Base-by-base conservation (phyloP, 352 stramenopile genomes). In the Phytopythium aichiense region DNA sequence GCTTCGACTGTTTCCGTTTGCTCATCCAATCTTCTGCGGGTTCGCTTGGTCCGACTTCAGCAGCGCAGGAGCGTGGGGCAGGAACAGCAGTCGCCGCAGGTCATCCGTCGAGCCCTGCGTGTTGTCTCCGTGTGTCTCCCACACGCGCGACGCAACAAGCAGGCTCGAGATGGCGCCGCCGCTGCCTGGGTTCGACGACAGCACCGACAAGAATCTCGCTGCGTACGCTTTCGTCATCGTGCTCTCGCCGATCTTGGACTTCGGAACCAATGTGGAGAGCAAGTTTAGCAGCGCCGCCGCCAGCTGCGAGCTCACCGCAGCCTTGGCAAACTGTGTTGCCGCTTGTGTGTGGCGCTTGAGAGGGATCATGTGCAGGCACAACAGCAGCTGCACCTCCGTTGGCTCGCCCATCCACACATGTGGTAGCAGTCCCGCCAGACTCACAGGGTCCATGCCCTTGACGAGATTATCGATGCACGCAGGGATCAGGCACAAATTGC, bases 321-420 rank as follows among this genome's bases (percentile, higher is more conserved):
- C 77, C 61, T 93, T 93, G 2, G 87, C 83, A 68, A 95, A 95
- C 55, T 91, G 76, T 2, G 86, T 95, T 18, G 87, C 86, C 38
- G 86, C 81, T 54, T 93, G 83, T 0, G 87, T 95, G 75, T 95
- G 87, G 22, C 87, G 77, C 66, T 95, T 95, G 22, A 95, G 72
- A 7, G 84, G 84, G 54, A 93, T 95, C 84, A 93, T 95, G 64
- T 95, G 87, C 38, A 95, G 73, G 48, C 85, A 94, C 43, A 95
- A 55, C 28, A 95, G 63, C 22, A 95, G 70, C 56, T 95, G 84
- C 59, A 95, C 87, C 62, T 91, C 84, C 9, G 73, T 89, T 28
- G 86, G 83, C 56, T 95, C 85, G 9, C 81, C 84, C 1, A 88
- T 66, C 81, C 84, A 94, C 16, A 94, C 78, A 23, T 89, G 79